Evolutionary conservation across 2,329 filamentous ascomycete genomes (phyloP), one percentile per base, ranked within the genome.

Genomic region (Macrophomina phaseolina): DNA sequence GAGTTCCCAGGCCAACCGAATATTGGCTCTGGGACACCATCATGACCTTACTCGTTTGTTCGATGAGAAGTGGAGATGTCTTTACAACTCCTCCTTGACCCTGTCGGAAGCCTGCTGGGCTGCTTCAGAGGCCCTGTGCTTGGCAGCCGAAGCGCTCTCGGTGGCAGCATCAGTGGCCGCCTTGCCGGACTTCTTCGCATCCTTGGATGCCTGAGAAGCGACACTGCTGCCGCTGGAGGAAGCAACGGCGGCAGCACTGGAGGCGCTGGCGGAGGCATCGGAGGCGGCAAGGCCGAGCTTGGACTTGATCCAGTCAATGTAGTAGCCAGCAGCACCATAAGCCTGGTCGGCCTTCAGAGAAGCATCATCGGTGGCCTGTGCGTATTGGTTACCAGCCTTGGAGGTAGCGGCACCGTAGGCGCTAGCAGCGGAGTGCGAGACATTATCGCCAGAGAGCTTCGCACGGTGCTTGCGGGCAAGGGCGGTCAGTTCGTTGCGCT

Each of bases 401-500:
- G 80, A 78, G 42, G 81, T 81, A 61, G 82, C 81, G 65, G 82
- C 82, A 70, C 81, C 81, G 65, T 75, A 78, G 67, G 77, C 79
- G 53, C 77, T 78, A 63, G 75, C 75, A 64, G 80, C 76, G 36
- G 74, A 71, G 28, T 72, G 74, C 38, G 74, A 75, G 38, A 87
- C 78, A 61, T 85, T 91, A 73, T 93, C 89, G 68, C 89, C 90
- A 18, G 89, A 82, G 53, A 94, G 83, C 67, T 89, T 83, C 67
- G 91, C 90, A 67, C 91, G 90, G 81, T 97, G 88, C 85, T 95
- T 96, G 77, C 94, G 93, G 70, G 94, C 90, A 69, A 98, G 87
- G 64, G 94, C 93, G 64, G 96, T 64, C 32, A 98, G 86, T 79
- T 99, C 94, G 74, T 97, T 96, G 72, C 88, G 84, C 84, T 91